Conservation (phyloP, 1,284 basidiomycete species). For the Tilletia horrida region DNA sequence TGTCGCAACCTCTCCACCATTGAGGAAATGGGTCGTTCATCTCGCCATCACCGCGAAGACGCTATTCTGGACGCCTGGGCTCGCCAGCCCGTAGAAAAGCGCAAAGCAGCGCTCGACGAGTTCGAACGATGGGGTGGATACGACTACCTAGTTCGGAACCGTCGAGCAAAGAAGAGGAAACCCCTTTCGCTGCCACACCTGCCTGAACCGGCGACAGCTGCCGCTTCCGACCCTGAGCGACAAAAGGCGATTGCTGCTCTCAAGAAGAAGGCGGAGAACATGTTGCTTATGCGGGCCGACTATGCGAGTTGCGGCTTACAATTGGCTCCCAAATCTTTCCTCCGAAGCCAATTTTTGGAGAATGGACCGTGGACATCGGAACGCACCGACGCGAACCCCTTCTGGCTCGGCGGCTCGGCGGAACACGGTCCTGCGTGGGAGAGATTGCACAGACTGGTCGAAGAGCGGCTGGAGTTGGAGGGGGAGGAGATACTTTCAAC, state of each 20-base stretch:
- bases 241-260: conserved; percentile 19
- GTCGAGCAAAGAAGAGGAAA: conserved; percentile 7
- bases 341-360: neutral
- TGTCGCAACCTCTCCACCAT: conserved; percentile 71
- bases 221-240: conserved; percentile 25
- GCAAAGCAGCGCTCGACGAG: neutral
- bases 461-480: conserved; percentile 10
- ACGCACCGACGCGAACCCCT: conserved; percentile 79
- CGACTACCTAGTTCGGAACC: neutral
- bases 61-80: conserved; percentile 56
- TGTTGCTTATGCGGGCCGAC: conserved; percentile 58
- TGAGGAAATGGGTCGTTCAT: conserved; percentile 65
- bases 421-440: conserved; percentile 3
- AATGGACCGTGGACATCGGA: conserved; percentile 66
- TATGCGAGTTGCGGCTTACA: conserved; percentile 56
- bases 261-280: neutral
- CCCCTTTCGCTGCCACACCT: conserved; percentile 31
- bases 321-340: conserved; percentile 1
- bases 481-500: neutral
- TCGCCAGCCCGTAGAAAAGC: conserved; percentile 3
- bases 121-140: neutral
- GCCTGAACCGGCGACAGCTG: conserved; percentile 24
- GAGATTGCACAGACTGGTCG: neutral
- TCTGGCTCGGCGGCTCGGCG: conserved; percentile 65
- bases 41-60: conserved; percentile 66